Base-by-base conservation (phyloP, 306 rosid species). In the Acacia melanoxylon region DNA sequence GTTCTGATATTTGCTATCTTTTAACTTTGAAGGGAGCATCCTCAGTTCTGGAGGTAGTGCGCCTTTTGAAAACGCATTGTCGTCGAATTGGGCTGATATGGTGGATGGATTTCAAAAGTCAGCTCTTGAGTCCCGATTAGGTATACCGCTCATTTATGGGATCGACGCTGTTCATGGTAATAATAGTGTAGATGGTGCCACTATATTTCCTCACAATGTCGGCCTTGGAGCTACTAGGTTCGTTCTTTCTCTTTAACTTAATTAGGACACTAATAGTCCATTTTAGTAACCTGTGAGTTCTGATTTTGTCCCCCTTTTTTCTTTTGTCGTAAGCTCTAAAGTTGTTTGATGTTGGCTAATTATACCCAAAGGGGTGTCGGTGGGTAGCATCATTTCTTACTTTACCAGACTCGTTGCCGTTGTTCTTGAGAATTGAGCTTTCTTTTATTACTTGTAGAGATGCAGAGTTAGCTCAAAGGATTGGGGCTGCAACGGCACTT, bases 81-180 rank as follows among this genome's bases (percentile, higher is more conserved):
- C 98, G 0, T 86, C 91, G 22, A 94, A 93, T 75, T 93, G 97
- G 97, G 95, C 97, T n/a, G 90, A 91, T 68, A 91, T 95, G 97
- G 85, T 93, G 54, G 97, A 93, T 45, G 86, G 86, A 68, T 95
- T 87, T 81, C 95, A 93, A 86, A 83, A 82, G 59, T 84, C 75
- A 4, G 95, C 98, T 40, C 82, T 93, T 7, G 83, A 86, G 40
- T 88, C 95, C 7, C 85, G 94, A 72, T 91, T 95, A 19, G 93
- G 94, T 49, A 88, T 95, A 69, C 97, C 97, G 0, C 84, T 93
- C n/a, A 86, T 95, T 9, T 95, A 93, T 82, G 97, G 94, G 73
- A 79, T 85, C 76, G 97, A 93, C 76, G 94, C 97, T 3, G 94
- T 93, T 90, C 97, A 94, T 89, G 98, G 98, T 13, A 91, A 93